These are phyloP conservation scores for Monotropa hypopitys DNA, from an alignment of 179 eudicot genomes.

Conservation along the genomic window DNA sequence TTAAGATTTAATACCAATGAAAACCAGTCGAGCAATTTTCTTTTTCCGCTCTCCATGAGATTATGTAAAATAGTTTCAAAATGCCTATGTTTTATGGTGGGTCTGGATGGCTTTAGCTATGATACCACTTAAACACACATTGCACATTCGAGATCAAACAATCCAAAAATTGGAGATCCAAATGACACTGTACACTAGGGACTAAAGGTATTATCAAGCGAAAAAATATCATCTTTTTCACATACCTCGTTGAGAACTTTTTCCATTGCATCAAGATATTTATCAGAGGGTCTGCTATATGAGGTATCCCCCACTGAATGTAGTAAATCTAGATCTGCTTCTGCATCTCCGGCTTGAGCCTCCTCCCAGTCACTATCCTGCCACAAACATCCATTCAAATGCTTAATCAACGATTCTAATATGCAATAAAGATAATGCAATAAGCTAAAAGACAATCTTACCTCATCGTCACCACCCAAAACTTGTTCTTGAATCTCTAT, in stretches of 20 bases:
- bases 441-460: constrained; percentile 12
- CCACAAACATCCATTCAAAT: not conserved
- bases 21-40: too few relatives aligned
- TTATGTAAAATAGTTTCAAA: not conserved
- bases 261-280: constrained; percentile 76
- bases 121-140: not conserved
- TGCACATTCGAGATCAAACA: not conserved
- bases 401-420: not conserved
- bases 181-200: not conserved
- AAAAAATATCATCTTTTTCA: not conserved
- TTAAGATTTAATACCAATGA: too few relatives aligned
- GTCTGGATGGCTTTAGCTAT: not conserved
- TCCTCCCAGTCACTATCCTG: constrained; percentile 99
- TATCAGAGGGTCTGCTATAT: constrained; percentile 38
- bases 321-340: constrained; percentile 30
- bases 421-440: not conserved
- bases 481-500: constrained; percentile 87
- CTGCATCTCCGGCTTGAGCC: constrained; percentile 43
- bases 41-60: too few relatives aligned
- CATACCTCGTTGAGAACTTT: constrained; percentile 58
- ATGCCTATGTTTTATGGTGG: not conserved
- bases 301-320: constrained; percentile 28
- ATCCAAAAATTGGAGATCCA: not conserved
- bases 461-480: constrained; percentile 50
- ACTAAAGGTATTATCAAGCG: not conserved